Conservation (phyloP, 805 yeast species). For the Schwanniomyces occidentalis region DNA sequence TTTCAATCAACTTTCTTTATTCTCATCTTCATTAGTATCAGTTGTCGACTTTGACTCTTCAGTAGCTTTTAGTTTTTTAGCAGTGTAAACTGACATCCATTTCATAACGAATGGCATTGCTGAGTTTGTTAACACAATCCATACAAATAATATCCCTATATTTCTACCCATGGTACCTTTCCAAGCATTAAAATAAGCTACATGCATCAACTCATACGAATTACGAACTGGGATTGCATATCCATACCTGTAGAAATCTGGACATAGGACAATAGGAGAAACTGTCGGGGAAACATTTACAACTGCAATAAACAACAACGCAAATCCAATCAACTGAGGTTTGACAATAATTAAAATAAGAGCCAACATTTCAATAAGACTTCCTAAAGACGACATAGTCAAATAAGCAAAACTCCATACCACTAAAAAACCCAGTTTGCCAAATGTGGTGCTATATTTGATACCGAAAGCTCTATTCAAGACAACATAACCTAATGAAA, state of each 20-base stretch:
- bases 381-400: conserved; percentile 31
- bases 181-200: conserved; percentile 32
- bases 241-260: conserved; percentile 28
- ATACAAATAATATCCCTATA: conserved; percentile 30
- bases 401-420: conserved; percentile 31
- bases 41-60: too few species aligned
- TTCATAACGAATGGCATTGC: conserved; percentile 28
- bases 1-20: too few species aligned
- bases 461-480: conserved; percentile 31
- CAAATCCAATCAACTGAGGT: conserved; percentile 28
- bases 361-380: conserved; percentile 27
- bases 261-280: conserved; percentile 27
- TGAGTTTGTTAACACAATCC: conserved; percentile 29
- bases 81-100: conserved; percentile 16
- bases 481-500: conserved; percentile 27
- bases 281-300: conserved; percentile 31
- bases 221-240: conserved; percentile 28
- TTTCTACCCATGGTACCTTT: conserved; percentile 35
- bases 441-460: conserved; percentile 21
- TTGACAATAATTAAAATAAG: conserved; percentile 22
- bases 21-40: conserved; percentile 4
- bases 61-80: too few species aligned
- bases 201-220: conserved; percentile 31
- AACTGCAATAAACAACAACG: conserved; percentile 27
- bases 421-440: conserved; percentile 33